These are phyloP conservation scores for Candida dubliniensis DNA, from an alignment of 1,139 yeast genomes.

Conservation along the genomic window DNA sequence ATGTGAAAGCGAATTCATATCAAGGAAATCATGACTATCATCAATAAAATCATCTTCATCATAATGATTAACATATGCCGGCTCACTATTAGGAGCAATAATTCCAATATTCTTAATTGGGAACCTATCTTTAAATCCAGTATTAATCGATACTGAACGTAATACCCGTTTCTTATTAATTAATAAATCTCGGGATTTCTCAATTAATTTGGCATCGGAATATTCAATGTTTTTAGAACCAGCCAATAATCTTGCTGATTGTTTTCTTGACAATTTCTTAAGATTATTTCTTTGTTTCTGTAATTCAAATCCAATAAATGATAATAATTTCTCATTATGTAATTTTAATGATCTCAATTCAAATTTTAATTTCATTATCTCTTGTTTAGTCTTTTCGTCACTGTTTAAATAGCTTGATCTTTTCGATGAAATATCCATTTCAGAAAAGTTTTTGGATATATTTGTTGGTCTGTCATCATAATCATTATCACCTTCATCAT, in stretches of 20 bases:
- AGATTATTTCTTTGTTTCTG: slow-evolving; percentile 51
- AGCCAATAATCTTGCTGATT: slow-evolving; percentile 20
- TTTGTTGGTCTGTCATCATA: slow-evolving; percentile 7
- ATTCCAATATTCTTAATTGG: slow-evolving; percentile 6
- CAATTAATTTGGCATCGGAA: slow-evolving; percentile 55
- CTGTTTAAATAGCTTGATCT: slow-evolving; percentile 31
- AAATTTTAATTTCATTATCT: slow-evolving; percentile 52
- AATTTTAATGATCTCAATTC: slow-evolving; percentile 54
- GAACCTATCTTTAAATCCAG: slow-evolving; percentile 23
- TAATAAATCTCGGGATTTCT: slow-evolving; percentile 40
- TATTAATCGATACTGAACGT: slow-evolving; percentile 46
- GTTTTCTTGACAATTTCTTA: slow-evolving; percentile 41
- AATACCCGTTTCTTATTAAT: slow-evolving; percentile 47
- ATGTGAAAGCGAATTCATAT: slow-evolving; percentile 1
- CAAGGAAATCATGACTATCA: slow-evolving; percentile 1
- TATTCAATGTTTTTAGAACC: slow-evolving; percentile 39
- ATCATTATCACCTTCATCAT: slow-evolving; percentile 14
- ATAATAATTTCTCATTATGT: slow-evolving; percentile 56
- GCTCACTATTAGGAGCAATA: slow-evolving; percentile 4
- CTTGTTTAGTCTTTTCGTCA: slow-evolving; percentile 48
- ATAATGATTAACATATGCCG: slow-evolving; percentile 12
- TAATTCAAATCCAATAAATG: slow-evolving; percentile 57
- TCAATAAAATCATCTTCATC: slow-evolving; percentile 9
- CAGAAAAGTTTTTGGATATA: slow-evolving; percentile 7
- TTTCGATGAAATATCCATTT: slow-evolving; percentile 24